Conservation (phyloP, 768 basidiomycete genomes). For the Termitomyces sp. region DNA sequence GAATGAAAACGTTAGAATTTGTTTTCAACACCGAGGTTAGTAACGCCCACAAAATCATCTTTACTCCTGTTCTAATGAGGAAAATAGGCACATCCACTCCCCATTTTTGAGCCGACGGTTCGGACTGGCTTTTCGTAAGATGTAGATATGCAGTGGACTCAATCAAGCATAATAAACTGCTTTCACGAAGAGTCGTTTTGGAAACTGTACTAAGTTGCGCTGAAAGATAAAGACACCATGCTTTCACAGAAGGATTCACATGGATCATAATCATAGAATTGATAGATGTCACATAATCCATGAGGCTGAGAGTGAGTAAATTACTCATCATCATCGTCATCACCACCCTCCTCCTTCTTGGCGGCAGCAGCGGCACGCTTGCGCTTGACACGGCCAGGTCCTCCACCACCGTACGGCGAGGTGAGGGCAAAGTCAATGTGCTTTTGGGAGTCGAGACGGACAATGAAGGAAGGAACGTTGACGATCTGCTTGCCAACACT, state of each 20-base stretch:
- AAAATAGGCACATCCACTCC: conserved; percentile 32
- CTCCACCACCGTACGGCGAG: conserved; percentile 94
- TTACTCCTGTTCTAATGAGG: background rate
- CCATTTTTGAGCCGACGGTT: conserved; percentile 29
- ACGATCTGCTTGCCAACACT: conserved; percentile 99
- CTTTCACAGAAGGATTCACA: conserved; percentile 9
- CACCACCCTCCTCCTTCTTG: conserved; percentile 87
- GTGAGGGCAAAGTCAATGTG: conserved; percentile 99
- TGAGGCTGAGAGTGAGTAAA: conserved; percentile 9
- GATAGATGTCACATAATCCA: conserved; percentile 14
- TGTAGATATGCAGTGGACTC: too few species aligned
- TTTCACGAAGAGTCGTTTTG: too few species aligned
- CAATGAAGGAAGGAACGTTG: conserved; percentile 97
- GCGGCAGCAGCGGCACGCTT: conserved; percentile 94
- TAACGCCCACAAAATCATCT: background rate
- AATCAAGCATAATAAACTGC: too few species aligned
- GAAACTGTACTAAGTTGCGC: too few species aligned
- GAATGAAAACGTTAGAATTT: conserved; percentile 44
- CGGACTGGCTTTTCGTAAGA: conserved; percentile 25
- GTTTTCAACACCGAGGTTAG: conserved; percentile 91
- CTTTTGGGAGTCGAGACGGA: conserved; percentile 99
- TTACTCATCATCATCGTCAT: conserved; percentile 89
- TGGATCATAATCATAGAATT: conserved; percentile 19
- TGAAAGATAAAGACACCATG: too few species aligned
- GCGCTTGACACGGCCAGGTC: conserved; percentile 95